Base-by-base conservation (phyloP, 83 land plant species). In the Diphasiastrum complanatum region DNA sequence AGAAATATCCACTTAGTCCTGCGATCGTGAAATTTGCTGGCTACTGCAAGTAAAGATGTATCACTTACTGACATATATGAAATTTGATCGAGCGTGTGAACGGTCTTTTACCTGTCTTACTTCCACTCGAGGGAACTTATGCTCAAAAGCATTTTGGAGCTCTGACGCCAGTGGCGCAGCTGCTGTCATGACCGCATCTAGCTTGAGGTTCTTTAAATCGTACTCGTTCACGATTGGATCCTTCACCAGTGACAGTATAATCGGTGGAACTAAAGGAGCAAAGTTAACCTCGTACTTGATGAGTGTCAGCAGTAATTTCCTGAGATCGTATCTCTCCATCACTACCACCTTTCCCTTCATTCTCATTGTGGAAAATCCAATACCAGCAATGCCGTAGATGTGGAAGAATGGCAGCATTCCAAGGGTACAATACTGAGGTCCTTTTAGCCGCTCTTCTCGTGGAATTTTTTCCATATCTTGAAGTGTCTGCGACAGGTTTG, bases 341-440 rank as follows among this genome's bases (percentile, higher is more conserved):
- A 72, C 87, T 27, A 92, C 91, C 14, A 89, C 86, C 69, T 75
- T 88, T 19, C 98, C 98, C 32, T 77, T 85, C 70, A 77, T 78
- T 63, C 86, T 53, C 31, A 89, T 70, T 6, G 96, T 77, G 46
- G 99, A 75, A 45, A 96, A 93, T 43, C 92, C 78, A 2, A 93
- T 89, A 23, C 99, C 97, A 47, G 78, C 65, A 41, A 82, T 78
- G 34, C 99, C 99, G 49, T 93, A 93, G 27, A 89, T 93, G 65
- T 93, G 99, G 67, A 93, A 93, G 77, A 93, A 93, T 0, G 97
- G 99, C 70, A 93, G 89, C 23, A 93, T 79, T 22, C 99, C 99
- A 26, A 89, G 75, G 0, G 78, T 77, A 1, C 82, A 78, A 31
- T 75, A 65, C 18, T 76, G 61, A 20, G 45, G 30, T 24, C 18